Evolutionary conservation across 371 early-diverging fungal genomes (phyloP), one percentile per base, ranked within the genome.

Genomic region (Parasitella parasitica): DNA sequence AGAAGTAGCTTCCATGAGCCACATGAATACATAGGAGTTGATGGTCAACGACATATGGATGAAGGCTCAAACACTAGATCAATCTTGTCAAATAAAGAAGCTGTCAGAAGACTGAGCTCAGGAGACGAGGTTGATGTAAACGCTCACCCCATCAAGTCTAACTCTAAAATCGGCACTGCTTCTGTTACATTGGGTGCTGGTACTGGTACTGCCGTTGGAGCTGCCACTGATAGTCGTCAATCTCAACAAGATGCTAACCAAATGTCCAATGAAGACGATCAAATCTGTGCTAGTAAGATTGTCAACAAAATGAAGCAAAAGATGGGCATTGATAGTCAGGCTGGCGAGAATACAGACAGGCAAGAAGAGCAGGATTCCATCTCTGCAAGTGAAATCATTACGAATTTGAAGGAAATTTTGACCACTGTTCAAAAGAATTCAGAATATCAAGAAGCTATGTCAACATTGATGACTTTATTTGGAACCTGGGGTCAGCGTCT

Each of bases 401-500:
- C 15, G 15, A 12, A 50, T 11, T 18, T 63, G 15, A 53, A 57
- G 41, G 41, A 57, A 15, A 63, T 57, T 7, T 20, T 57, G 7
- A 43, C 41, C 2, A 53, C 43, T 50, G 57, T 81, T 13, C 80
- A 81, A 50, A 59, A 66, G 36, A 63, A 82, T 3, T 68, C 73
- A 0, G 67, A 76, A 28, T 82, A 82, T 49, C 79, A 77, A 43
- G 24, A 66, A n/a, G 68, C 82, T 15, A 66, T 82, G 27, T 61
- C 66, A 6, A 64, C 73, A 4, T 43, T 81, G 28, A 57, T 77
- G 32, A 24, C 46, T 16, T 38, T 81, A 16, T 20, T 67, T 6
- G 63, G 67, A 9, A 59, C 52, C 4, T 78, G 79, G 79, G 64
- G 74, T 26, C 27, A 65, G 12, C 72, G 72, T 18, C 54, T 74